phyloP scores from a whole-genome alignment of 176 grass and related monocot genomes.

The Miscanthus lutarioriparius region DNA sequence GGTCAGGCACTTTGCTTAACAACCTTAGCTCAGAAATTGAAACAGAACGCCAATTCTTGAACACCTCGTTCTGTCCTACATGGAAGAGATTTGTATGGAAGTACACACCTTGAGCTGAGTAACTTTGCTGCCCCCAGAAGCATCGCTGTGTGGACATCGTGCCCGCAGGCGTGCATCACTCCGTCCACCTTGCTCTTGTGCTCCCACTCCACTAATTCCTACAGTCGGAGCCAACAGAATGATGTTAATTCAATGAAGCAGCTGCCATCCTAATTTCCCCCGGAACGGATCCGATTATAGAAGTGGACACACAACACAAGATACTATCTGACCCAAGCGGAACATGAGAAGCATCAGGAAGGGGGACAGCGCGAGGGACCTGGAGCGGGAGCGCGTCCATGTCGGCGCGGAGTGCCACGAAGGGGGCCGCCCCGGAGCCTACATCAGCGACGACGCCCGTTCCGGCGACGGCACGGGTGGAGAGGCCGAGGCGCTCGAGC shows the following conservation, averaged over 20 bases:
- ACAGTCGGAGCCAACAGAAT: not conserved
- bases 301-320: not conserved
- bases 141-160: constrained; percentile 87
- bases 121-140: constrained; percentile 91
- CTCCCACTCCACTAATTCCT: constrained; percentile 96
- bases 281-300: not conserved
- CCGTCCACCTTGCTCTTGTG: constrained; percentile 87
- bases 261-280: not conserved
- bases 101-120: constrained; percentile 59
- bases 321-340: not conserved
- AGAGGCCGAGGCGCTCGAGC: constrained; percentile 64
- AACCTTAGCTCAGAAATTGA: not conserved
- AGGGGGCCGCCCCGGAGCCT: constrained; percentile 61
- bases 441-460: constrained; percentile 78
- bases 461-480: constrained; percentile 48
- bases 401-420: constrained; percentile 89
- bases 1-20: not conserved
- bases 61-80: not conserved
- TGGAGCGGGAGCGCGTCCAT: constrained; percentile 93
- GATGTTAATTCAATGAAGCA: not conserved
- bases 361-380: constrained; percentile 24
- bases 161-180: constrained; percentile 91
- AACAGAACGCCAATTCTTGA: not conserved
- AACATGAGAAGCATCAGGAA: not conserved
- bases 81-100: not conserved